phyloP scores from a whole-genome alignment of 228 moss, liverwort and hornwort genomes.

The Sphagnum magellanicum region DNA sequence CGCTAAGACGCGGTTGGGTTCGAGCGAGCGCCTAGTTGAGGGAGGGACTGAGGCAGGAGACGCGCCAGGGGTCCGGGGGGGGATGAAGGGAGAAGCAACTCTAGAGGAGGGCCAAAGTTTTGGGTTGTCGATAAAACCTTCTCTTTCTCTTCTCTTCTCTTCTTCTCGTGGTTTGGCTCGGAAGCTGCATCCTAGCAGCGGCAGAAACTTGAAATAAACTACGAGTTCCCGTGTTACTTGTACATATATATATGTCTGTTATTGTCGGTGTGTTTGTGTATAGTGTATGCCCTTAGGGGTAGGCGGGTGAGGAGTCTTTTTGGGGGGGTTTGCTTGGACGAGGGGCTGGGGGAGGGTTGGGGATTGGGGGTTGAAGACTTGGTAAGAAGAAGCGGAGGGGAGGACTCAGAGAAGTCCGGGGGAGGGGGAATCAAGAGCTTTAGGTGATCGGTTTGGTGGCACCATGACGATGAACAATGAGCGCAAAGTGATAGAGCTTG shows the following conservation, averaged over 20 bases:
- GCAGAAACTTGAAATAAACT: background rate
- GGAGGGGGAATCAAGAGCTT: background rate
- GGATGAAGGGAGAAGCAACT: too few species aligned
- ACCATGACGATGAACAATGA: constrained; percentile 70
- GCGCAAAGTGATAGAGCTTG: constrained; percentile 92
- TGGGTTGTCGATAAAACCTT: too few species aligned
- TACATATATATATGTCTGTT: background rate
- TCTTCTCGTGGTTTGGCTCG: background rate
- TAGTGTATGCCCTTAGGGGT: background rate
- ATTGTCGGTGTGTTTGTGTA: background rate
- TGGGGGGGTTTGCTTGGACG: background rate
- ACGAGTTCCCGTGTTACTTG: background rate
- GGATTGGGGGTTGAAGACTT: background rate
- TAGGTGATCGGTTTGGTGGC: background rate
- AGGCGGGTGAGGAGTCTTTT: background rate
- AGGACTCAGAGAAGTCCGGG: background rate
- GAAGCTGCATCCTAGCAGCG: background rate
- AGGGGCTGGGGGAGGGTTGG: background rate
- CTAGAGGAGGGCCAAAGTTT: too few species aligned
- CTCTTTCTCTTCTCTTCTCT: background rate
- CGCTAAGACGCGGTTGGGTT: too few species aligned
- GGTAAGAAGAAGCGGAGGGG: background rate
- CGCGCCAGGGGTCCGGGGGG: too few species aligned
- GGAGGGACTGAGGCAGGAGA: too few species aligned
- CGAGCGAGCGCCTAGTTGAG: too few species aligned